Evolutionary conservation across 768 basidiomycete species (phyloP).

Genomic region (Dioszegia aurantiaca): DNA sequence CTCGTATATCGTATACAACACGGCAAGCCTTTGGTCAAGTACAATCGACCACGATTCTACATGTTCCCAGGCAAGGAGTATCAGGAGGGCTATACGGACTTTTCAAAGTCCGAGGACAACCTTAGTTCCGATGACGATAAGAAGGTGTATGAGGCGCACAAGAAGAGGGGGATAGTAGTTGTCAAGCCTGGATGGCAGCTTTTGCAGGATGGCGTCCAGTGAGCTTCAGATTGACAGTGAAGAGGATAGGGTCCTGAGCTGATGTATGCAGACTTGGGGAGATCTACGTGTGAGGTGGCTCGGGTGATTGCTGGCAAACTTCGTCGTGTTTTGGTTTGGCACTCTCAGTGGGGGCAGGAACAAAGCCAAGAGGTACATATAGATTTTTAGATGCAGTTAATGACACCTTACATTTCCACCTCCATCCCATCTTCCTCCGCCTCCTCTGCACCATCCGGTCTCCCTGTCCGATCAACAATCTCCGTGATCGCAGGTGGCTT

Average conservation of each 20-base stretch:
- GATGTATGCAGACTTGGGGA: constrained; percentile 15
- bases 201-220: constrained; percentile 19
- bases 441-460: constrained; percentile 13
- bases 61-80: constrained; percentile 11
- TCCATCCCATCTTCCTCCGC: constrained; percentile 35
- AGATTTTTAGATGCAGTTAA: background rate
- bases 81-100: constrained; percentile 15
- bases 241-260: background rate
- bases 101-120: constrained; percentile 13
- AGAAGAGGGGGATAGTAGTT: constrained; percentile 15
- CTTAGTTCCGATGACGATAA: constrained; percentile 5
- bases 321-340: too few species aligned
- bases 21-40: constrained; percentile 20
- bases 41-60: constrained; percentile 33
- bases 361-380: too few species aligned
- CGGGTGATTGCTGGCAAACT: too few species aligned
- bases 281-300: constrained; percentile 21
- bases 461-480: constrained; percentile 5
- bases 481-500: constrained; percentile 9
- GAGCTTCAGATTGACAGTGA: background rate
- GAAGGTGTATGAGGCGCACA: constrained; percentile 9
- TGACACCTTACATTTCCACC: constrained; percentile 23
- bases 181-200: constrained; percentile 21
- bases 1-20: constrained; percentile 17
- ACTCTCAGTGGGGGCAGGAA: too few species aligned